Base-by-base conservation (phyloP, 78 protist genomes). In the Salpingoeca rosetta region DNA sequence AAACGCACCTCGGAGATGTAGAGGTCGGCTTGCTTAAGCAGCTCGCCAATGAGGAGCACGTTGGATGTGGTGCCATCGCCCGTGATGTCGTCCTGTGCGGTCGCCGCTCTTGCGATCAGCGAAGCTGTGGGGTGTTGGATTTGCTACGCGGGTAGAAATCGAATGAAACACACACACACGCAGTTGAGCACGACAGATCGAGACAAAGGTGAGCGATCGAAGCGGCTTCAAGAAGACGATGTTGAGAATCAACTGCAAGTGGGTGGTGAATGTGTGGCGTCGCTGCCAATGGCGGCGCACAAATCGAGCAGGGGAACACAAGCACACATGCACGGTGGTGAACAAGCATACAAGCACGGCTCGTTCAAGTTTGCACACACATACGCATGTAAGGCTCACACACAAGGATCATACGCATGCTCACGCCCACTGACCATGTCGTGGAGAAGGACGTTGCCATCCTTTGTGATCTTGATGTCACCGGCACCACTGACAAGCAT, bases 31-130 rank as follows among this genome's bases (percentile, higher is more conserved):
- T 96, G 98, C 83, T 92, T 87, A 84, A 98, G 80, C 26, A 97
- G 82, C 91, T 98, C 99, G 77, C 99, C 99, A 84, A 96, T 97
- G 65, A 98, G 74, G 36, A 99, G 94, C 26, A 98, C 98, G 84
- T 88, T 92, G 45, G 97, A 83, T 3, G 99, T 98, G 27, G 99
- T 98, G 76, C 99, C 99, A 88, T 99, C 99, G 73, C 99, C 99
- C 28, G 97, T 91, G 74, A 96, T 91, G 79, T 98, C 98, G 86
- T 99, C 99, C 89, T 97, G 99, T 26, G 99, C 99, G 0, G 99
- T 96, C 35, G 99, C 98, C 27, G 99, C 93, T 42, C 99, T 91
- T 39, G 99, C 99, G 80, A 99, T 98, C 73, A 99, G 83, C 39
- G 92, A 76, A 37, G 99, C 99, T 36, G 99, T 98, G 41, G 99